A percentile compares a stretch with the other conserved stretches of the same genome.
Evolutionary conservation across 2,329 filamentous ascomycete genomes (phyloP).

Genomic region (Alternaria atra): DNA sequence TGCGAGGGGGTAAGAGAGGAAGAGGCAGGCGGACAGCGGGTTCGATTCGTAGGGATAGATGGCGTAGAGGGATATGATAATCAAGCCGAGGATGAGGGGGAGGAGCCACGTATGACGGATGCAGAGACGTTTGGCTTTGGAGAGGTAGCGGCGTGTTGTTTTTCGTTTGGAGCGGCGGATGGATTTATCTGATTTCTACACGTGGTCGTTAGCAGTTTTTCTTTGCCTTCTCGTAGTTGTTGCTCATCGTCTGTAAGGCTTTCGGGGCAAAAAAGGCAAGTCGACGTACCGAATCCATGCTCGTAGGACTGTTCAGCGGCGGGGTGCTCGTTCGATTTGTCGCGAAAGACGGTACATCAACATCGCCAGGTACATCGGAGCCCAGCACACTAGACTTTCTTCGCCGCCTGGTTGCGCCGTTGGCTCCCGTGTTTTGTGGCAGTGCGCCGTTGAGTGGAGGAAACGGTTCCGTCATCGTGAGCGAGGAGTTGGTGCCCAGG

Average conservation of each 20-base stretch:
- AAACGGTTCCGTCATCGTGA: conserved; percentile 45
- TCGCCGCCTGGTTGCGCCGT: conserved; percentile 40
- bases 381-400: conserved; percentile 60
- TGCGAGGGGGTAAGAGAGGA: conserved; percentile 85
- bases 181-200: conserved; percentile 34
- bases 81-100: conserved; percentile 72
- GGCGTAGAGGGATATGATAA: conserved; percentile 74
- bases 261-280: not conserved
- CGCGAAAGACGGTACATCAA: conserved; percentile 60
- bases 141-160: conserved; percentile 55
- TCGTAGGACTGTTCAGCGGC: conserved; percentile 25
- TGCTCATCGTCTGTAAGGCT: too few relatives aligned
- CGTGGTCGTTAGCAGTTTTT: conserved; percentile 9
- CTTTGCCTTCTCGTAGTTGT: not conserved
- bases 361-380: conserved; percentile 63
- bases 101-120: conserved; percentile 68
- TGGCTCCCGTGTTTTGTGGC: conserved; percentile 20
- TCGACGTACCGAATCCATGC: conserved; percentile 33
- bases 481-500: not conserved
- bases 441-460: conserved; percentile 38
- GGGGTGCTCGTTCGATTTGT: conserved; percentile 49
- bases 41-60: conserved; percentile 81
- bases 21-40: conserved; percentile 81
- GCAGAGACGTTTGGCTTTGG: conserved; percentile 57
- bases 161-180: conserved; percentile 57